phyloP scores from a whole-genome alignment of 345 rosid genomes.

The Eucalyptus brandiana region DNA sequence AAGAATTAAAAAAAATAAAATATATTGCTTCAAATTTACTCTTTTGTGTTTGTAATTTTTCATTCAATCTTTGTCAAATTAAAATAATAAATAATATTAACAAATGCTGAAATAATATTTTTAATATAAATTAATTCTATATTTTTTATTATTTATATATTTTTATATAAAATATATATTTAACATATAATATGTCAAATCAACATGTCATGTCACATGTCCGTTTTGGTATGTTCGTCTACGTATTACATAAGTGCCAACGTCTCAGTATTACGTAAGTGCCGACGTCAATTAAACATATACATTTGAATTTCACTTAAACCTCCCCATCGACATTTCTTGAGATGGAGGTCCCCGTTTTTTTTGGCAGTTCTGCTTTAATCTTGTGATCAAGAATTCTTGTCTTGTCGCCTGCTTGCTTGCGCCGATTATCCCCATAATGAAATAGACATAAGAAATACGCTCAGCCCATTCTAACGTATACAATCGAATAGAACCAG shows the following conservation, averaged over 20 bases:
- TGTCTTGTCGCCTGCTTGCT: not conserved
- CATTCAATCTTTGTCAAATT: rapidly evolving
- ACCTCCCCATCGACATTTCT: not conserved
- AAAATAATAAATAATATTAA: no score
- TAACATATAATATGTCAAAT: no score
- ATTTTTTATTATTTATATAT: no score
- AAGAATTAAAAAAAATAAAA: rapidly evolving
- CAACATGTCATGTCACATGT: no score
- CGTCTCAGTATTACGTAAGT: no score
- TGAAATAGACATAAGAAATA: not conserved
- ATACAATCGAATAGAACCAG: not conserved
- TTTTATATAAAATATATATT: no score
- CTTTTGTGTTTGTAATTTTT: no score
- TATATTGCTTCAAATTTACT: rapidly evolving
- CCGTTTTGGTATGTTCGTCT: no score
- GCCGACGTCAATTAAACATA: no score
- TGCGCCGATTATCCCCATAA: not conserved
- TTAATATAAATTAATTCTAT: no score
- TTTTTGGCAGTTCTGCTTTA: not conserved
- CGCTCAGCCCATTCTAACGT: not conserved
- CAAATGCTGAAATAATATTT: rapidly evolving
- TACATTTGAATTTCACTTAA: not conserved
- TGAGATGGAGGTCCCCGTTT: not conserved
- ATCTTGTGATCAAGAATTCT: not conserved
- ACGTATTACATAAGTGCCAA: no score